phyloP scores from a whole-genome alignment of 2,329 filamentous ascomycete species.

The Lithohypha guttulata region DNA sequence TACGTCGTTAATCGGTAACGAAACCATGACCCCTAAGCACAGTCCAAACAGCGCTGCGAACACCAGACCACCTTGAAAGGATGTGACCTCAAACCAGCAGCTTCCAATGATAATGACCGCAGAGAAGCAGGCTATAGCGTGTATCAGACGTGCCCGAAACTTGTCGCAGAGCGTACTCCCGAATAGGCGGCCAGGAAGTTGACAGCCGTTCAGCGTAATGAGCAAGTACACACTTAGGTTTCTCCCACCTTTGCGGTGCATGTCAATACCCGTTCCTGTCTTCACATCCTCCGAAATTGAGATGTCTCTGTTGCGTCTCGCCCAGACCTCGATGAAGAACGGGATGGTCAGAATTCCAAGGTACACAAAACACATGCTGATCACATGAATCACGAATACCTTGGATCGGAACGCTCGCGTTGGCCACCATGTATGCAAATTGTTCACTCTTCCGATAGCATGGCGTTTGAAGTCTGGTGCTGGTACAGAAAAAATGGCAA shows the following conservation, averaged over 20 bases:
- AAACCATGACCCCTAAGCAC: conserved; percentile 3
- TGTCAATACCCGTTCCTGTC: neutral
- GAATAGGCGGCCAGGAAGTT: conserved; percentile 2
- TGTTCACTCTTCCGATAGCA: neutral
- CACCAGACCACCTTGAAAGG: neutral
- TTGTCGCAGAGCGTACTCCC: conserved; percentile 2
- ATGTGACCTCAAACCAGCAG: neutral
- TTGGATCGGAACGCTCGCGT: neutral
- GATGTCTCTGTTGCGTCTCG: neutral
- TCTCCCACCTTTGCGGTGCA: neutral
- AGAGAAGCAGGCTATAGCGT: neutral
- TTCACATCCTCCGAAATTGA: neutral
- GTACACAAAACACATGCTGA: conserved; percentile 5
- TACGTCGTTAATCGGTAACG: conserved; percentile 2
- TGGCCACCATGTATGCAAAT: neutral
- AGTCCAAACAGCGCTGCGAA: conserved; percentile 5
- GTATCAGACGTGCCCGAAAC: neutral
- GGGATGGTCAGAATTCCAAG: conserved; percentile 2
- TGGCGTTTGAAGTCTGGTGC: neutral
- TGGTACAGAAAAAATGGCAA: neutral
- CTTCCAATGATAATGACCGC: neutral
- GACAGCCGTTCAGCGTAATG: conserved; percentile 5
- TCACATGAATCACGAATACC: neutral
- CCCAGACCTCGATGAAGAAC: conserved; percentile 2
- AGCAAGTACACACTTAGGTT: conserved; percentile 4